A percentile compares a stretch with the other conserved stretches of the same genome.
Conservation (phyloP, 129 eudicot genomes). For the Deinandra increscens region DNA sequence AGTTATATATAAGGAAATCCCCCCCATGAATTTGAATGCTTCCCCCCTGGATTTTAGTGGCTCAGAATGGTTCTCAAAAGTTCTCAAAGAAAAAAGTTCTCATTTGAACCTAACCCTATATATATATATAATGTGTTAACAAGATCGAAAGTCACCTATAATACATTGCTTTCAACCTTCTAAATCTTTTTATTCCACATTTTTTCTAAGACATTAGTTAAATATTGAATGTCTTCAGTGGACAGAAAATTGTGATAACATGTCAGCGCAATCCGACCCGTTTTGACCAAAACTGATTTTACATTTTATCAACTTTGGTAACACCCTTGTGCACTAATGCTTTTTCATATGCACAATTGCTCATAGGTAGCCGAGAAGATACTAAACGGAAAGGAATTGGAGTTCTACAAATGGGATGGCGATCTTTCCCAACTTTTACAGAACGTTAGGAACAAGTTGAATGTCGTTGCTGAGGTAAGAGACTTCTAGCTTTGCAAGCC, state of each 20-base stretch:
- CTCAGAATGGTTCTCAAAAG: too few relatives aligned
- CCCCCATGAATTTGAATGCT: too few relatives aligned
- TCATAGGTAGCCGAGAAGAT: constrained; percentile 72
- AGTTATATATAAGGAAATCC: too few relatives aligned
- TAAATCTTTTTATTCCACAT: too few relatives aligned
- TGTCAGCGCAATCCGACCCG: not conserved
- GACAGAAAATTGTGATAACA: not conserved
- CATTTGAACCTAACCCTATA: too few relatives aligned
- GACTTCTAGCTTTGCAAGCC: not conserved
- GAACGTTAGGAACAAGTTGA: constrained; percentile 82
- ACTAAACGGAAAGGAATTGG: constrained; percentile 71
- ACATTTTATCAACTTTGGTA: not conserved
- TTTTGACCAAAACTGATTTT: not conserved
- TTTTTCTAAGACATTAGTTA: not conserved
- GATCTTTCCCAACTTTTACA: constrained; percentile 79
- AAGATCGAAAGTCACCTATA: too few relatives aligned
- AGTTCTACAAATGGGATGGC: constrained; percentile 97
- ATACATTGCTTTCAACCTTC: too few relatives aligned
- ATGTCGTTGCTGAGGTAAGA: constrained; percentile 72
- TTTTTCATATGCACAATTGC: not conserved
- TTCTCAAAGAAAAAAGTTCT: too few relatives aligned
- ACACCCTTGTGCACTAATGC: not conserved
- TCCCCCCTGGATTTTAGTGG: too few relatives aligned
- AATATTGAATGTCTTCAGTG: too few relatives aligned
- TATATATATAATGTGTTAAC: too few relatives aligned